phyloP scores from a whole-genome alignment of 202 grass and related monocot genomes.

The Setaria italica region DNA sequence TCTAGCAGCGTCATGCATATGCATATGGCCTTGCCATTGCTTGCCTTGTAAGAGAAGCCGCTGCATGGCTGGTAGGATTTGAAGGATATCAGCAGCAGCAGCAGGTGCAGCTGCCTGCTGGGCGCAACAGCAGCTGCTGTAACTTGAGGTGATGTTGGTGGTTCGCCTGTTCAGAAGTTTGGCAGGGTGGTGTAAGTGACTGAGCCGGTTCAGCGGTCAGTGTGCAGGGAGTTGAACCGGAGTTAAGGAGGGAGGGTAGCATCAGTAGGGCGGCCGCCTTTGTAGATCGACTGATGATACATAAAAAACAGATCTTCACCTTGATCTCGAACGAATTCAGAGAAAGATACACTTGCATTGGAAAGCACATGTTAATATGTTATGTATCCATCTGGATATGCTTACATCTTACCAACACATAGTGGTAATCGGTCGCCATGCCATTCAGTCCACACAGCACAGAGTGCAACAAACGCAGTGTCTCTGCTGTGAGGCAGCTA shows the following conservation, averaged over 20 bases:
- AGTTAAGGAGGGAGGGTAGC: background rate
- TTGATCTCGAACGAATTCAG: background rate
- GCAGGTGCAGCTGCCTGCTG: constrained; percentile 9
- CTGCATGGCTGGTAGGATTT: constrained; percentile 40
- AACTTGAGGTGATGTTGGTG: constrained; percentile 50
- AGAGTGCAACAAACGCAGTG: constrained; percentile 12
- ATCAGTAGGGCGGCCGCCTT: background rate
- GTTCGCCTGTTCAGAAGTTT: constrained; percentile 37
- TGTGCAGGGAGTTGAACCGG: background rate
- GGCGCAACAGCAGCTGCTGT: constrained; percentile 12
- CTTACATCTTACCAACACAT: background rate
- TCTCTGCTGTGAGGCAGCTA: constrained; percentile 9
- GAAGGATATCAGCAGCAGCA: constrained; percentile 38
- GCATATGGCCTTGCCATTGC: constrained; percentile 17
- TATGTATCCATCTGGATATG: no score
- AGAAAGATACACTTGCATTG: background rate
- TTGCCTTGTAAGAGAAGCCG: constrained; percentile 41
- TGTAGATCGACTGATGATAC: background rate
- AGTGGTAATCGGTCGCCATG: background rate
- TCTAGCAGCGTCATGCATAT: constrained; percentile 26
- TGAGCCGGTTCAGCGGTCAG: background rate
- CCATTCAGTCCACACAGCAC: background rate
- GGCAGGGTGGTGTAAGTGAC: background rate
- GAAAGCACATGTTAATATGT: no score
- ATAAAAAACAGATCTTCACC: background rate